These are phyloP conservation scores for Globisporangium sylvaticum DNA, from an alignment of 352 stramenopile species.

Conservation along the genomic window DNA sequence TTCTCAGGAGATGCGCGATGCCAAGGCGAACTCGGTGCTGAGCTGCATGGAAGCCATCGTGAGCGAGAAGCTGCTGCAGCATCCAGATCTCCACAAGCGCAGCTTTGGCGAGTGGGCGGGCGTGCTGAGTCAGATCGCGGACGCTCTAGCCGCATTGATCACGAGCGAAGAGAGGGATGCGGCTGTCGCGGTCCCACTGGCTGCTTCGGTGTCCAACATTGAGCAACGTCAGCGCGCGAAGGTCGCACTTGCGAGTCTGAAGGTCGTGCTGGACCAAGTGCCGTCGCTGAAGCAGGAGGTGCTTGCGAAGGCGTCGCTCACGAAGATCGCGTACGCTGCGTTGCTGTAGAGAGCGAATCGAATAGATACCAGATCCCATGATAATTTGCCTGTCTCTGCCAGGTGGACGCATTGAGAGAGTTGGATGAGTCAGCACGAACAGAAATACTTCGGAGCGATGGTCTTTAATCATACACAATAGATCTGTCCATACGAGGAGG, in stretches of 20 bases:
- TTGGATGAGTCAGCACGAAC: neutral
- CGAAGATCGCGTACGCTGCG: constrained; percentile 14
- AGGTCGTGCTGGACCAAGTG: constrained; percentile 29
- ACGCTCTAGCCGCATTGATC: constrained; percentile 22
- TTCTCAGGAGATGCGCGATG: neutral
- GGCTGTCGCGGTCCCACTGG: neutral
- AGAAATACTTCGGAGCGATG: neutral
- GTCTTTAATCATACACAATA: neutral
- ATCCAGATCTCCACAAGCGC: constrained; percentile 50
- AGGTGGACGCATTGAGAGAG: neutral
- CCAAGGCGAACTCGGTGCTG: constrained; percentile 13
- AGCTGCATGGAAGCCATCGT: constrained; percentile 35
- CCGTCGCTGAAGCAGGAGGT: constrained; percentile 47
- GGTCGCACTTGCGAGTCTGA: constrained; percentile 17
- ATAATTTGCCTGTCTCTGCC: no score
- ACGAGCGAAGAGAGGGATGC: neutral
- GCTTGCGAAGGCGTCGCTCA: constrained; percentile 15
- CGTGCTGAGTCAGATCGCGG: constrained; percentile 29
- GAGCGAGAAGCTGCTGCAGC: constrained; percentile 33
- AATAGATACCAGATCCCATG: no score
- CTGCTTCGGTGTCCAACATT: constrained; percentile 7
- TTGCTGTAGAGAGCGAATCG: constrained; percentile 32
- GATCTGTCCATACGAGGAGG: neutral
- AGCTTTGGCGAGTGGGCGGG: constrained; percentile 44
- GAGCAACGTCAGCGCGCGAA: constrained; percentile 5